Percentiles rank a stretch among this genome's conserved stretches.
phyloP scores from a whole-genome alignment of 2,329 filamentous ascomycete species.

The Diaporthe velutina region DNA sequence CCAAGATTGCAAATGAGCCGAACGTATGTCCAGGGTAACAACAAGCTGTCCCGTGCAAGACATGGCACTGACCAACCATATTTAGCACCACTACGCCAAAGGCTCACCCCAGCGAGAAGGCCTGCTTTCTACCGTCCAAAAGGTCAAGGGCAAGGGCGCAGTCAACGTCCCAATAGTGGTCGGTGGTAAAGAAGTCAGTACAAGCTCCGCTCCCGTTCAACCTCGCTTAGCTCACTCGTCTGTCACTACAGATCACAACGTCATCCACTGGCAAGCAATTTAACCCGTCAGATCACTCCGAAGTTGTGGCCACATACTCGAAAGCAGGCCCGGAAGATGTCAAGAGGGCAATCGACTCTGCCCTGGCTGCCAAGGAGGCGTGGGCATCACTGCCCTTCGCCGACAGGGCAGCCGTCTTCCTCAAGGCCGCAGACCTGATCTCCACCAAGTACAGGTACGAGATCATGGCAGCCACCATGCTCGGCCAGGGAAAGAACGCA shows the following conservation, averaged over 20 bases:
- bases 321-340: constrained; percentile 84
- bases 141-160: constrained; percentile 76
- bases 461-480: constrained; percentile 94
- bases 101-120: constrained; percentile 83
- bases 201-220: background rate
- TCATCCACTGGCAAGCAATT: constrained; percentile 76
- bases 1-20: constrained; percentile 91
- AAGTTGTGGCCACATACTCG: constrained; percentile 85
- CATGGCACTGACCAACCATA: background rate
- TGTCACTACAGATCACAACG: constrained; percentile 70
- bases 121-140: constrained; percentile 79
- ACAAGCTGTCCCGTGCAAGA: background rate
- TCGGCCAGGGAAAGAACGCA: constrained; percentile 97
- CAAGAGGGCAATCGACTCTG: constrained; percentile 82
- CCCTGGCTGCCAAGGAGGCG: constrained; percentile 84
- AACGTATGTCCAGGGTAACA: constrained; percentile 74
- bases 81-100: constrained; percentile 88
- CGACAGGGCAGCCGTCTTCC: constrained; percentile 91
- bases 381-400: constrained; percentile 92
- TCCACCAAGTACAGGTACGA: constrained; percentile 95
- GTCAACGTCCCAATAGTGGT: constrained; percentile 87
- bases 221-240: constrained; percentile 9
- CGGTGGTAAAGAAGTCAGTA: constrained; percentile 80
- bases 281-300: constrained; percentile 85
- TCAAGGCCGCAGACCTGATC: constrained; percentile 95